These are phyloP conservation scores for Penicillium sp. DNA, from an alignment of 2,329 filamentous ascomycete genomes.

Conservation along the genomic window DNA sequence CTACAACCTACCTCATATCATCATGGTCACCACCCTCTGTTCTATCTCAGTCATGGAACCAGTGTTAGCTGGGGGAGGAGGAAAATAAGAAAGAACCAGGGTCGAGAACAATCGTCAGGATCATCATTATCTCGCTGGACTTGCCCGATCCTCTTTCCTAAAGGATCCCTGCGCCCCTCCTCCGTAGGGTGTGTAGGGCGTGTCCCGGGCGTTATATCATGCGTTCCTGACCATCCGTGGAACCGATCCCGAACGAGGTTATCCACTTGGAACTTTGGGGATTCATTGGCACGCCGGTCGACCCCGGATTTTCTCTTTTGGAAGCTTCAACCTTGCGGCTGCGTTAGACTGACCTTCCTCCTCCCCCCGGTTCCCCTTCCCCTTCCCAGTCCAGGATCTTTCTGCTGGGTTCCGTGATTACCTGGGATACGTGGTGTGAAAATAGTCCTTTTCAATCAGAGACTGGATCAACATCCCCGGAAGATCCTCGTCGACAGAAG, in stretches of 20 bases:
- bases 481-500: too few relatives aligned
- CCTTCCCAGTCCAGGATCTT: too few relatives aligned
- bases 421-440: too few relatives aligned
- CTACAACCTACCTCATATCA: too few relatives aligned
- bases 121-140: slow-evolving; percentile 1
- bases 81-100: slow-evolving; percentile 2
- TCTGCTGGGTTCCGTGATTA: too few relatives aligned
- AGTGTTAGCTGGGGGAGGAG: background rate
- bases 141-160: background rate
- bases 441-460: too few relatives aligned
- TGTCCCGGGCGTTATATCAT: slow-evolving; percentile 2
- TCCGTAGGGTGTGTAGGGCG: slow-evolving; percentile 2
- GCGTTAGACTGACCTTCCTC: too few relatives aligned
- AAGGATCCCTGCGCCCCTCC: background rate
- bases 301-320: slow-evolving; percentile 4
- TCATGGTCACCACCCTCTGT: too few relatives aligned
- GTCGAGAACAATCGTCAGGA: background rate
- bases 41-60: too few relatives aligned
- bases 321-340: too few relatives aligned
- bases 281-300: background rate
- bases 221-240: slow-evolving; percentile 2
- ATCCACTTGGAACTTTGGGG: background rate
- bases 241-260: background rate
- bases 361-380: too few relatives aligned
- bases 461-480: too few relatives aligned